A percentile compares a stretch with the other conserved stretches of the same genome.
These are phyloP conservation scores for Grosmannia clavigera DNA, from an alignment of 2,329 filamentous ascomycete species.

Conservation along the genomic window DNA sequence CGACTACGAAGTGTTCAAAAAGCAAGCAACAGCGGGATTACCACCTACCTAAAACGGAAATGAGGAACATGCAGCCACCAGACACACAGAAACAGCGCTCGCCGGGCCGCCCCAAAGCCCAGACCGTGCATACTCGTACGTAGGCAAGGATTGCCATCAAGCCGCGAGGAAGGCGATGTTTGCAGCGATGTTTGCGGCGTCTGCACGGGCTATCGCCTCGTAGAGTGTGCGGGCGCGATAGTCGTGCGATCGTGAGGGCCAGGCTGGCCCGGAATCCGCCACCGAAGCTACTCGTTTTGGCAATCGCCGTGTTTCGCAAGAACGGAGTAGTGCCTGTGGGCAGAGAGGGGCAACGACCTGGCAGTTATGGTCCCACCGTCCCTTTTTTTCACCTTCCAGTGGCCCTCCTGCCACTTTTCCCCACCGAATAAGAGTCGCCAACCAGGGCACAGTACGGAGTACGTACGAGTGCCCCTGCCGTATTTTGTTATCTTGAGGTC, in stretches of 20 bases:
- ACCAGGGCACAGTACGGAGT: not conserved
- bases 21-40: not conserved
- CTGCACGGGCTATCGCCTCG: no score
- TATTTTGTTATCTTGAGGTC: not conserved
- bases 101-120: not conserved
- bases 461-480: not conserved
- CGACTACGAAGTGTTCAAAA: not conserved
- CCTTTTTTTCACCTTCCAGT: not conserved
- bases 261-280: not conserved
- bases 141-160: not conserved
- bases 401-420: not conserved
- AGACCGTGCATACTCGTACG: not conserved
- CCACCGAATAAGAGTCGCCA: not conserved
- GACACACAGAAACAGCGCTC: not conserved
- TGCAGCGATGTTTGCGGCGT: no score
- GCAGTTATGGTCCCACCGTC: not conserved
- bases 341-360: not conserved
- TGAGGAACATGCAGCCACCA: not conserved
- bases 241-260: not conserved
- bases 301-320: not conserved
- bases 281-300: not conserved
- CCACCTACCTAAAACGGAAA: slow-evolving; percentile 9
- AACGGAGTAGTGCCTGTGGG: not conserved
- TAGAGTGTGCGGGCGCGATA: no score
- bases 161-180: not conserved